Percentiles rank a stretch among this genome's conserved stretches.
These are phyloP conservation scores for Trifolium fragiferum DNA, from an alignment of 306 rosid genomes.

Conservation along the genomic window DNA sequence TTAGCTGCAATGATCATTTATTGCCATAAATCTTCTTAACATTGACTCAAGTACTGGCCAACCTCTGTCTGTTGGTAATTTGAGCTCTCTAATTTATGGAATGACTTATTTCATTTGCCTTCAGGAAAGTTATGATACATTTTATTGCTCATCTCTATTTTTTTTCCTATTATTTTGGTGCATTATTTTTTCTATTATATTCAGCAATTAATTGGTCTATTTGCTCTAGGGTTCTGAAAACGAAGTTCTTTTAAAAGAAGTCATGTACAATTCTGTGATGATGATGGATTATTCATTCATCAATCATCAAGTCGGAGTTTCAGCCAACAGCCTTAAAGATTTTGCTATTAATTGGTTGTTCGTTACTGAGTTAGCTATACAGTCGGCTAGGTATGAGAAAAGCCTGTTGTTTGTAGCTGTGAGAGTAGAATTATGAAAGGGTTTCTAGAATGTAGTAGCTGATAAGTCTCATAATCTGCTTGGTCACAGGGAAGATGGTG, in stretches of 20 bases:
- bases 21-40: constrained; percentile 29
- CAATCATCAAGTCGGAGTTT: constrained; percentile 48
- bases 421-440: constrained; percentile 18
- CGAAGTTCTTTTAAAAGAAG: constrained; percentile 57
- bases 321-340: constrained; percentile 56
- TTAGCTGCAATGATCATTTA: constrained; percentile 37
- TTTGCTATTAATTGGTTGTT: constrained; percentile 71
- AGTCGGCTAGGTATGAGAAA: constrained; percentile 65
- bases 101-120: constrained; percentile 27
- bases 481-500: constrained; percentile 65
- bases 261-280: constrained; percentile 59
- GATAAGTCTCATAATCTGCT: constrained; percentile 47
- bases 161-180: too few species aligned
- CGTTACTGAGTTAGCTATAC: constrained; percentile 66
- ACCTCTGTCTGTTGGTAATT: constrained; percentile 33
- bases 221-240: constrained; percentile 62
- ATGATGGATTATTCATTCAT: constrained; percentile 59
- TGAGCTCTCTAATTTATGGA: constrained; percentile 29
- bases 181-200: constrained; percentile 15
- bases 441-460: constrained; percentile 39
- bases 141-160: not conserved
- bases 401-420: constrained; percentile 30
- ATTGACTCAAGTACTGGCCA: constrained; percentile 32
- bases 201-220: constrained; percentile 37
- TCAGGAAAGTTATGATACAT: constrained; percentile 11